These are phyloP conservation scores for Lactarius indigo DNA, from an alignment of 768 basidiomycete species.

Conservation along the genomic window DNA sequence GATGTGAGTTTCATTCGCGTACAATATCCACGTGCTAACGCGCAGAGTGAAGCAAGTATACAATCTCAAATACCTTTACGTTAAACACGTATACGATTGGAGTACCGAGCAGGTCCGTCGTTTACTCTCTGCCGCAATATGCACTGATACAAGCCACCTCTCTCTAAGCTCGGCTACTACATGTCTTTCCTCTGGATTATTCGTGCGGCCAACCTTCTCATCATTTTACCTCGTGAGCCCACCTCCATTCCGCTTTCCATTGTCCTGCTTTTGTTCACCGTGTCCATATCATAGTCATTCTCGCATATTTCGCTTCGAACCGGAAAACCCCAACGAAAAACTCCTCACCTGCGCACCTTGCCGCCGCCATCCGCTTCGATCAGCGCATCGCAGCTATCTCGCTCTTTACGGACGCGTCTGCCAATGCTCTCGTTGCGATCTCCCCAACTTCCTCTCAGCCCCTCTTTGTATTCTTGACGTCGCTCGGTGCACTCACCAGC, in stretches of 20 bases:
- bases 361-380: slow-evolving; percentile 25
- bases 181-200: slow-evolving; percentile 26
- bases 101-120: slow-evolving; percentile 22
- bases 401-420: slow-evolving; percentile 25
- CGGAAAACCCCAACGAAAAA: background rate
- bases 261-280: background rate
- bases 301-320: slow-evolving; percentile 22
- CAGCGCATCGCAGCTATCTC: slow-evolving; percentile 23
- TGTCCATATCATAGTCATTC: slow-evolving; percentile 17
- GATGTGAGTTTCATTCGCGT: slow-evolving; percentile 15
- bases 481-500: slow-evolving; percentile 24
- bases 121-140: background rate
- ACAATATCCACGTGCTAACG: background rate
- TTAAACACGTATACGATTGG: slow-evolving; percentile 26
- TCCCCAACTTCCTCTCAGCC: slow-evolving; percentile 26
- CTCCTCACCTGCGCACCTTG: slow-evolving; percentile 3
- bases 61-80: slow-evolving; percentile 27
- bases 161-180: slow-evolving; percentile 24
- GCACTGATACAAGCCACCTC: background rate
- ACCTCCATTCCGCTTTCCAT: background rate
- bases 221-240: slow-evolving; percentile 24
- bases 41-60: slow-evolving; percentile 23
- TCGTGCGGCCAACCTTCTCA: slow-evolving; percentile 24
- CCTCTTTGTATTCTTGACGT: slow-evolving; percentile 26
- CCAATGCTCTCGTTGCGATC: slow-evolving; percentile 24